Conservation (phyloP, 148 eudicot genomes). For the Rhododendron vialii region DNA sequence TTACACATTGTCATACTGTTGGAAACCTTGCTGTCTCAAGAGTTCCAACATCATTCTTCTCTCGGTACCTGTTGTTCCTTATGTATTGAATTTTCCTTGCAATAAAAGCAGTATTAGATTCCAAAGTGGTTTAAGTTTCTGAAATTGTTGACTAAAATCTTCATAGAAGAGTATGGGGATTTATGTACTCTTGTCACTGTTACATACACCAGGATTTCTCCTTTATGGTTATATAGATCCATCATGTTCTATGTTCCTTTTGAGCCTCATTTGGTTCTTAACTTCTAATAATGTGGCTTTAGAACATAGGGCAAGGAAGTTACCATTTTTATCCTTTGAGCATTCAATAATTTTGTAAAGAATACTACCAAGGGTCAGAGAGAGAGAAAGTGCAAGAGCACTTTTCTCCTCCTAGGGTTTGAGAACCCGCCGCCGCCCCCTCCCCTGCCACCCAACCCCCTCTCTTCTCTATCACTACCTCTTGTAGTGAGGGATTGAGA, state of each 20-base stretch:
- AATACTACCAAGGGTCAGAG: not conserved
- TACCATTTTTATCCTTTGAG: not conserved
- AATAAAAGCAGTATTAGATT: constrained; percentile 16
- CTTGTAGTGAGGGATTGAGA: not conserved
- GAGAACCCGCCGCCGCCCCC: not conserved
- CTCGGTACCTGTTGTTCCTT: constrained; percentile 10
- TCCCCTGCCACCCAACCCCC: not conserved
- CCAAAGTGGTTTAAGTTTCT: not conserved
- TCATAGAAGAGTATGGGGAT: not conserved
- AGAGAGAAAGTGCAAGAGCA: no score
- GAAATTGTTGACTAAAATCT: not conserved
- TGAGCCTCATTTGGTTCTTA: not conserved
- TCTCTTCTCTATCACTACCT: not conserved
- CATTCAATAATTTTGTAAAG: not conserved
- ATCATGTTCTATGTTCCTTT: not conserved
- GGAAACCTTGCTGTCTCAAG: constrained; percentile 2
- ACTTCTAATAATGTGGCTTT: not conserved
- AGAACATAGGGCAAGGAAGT: not conserved
- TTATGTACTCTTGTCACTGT: not conserved
- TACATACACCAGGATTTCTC: not conserved
- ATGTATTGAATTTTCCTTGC: constrained; percentile 13
- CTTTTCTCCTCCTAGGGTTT: no score
- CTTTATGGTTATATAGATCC: not conserved
- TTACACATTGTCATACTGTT: not conserved
- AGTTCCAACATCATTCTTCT: constrained; percentile 10